phyloP scores from a whole-genome alignment of 306 rosid genomes.

The Castanea sativa region DNA sequence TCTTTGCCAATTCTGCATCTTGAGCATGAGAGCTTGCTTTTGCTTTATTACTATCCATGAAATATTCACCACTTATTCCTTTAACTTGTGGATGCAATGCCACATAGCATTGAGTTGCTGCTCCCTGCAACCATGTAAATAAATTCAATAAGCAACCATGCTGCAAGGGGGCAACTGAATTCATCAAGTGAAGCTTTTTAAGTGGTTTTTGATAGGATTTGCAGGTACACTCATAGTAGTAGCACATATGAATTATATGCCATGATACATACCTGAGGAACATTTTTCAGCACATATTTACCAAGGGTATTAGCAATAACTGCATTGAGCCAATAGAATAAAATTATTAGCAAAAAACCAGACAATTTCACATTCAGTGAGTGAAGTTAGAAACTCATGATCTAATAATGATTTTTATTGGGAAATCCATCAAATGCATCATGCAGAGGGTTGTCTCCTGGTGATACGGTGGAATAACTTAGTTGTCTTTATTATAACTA shows the following conservation, averaged over 20 bases:
- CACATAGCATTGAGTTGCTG: conserved; percentile 78
- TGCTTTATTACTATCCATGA: conserved; percentile 52
- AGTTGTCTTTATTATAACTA: not conserved
- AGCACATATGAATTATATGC: not conserved
- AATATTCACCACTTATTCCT: conserved; percentile 62
- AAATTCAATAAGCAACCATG: conserved; percentile 17
- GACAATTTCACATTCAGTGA: not conserved
- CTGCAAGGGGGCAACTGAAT: not conserved
- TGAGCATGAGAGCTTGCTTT: conserved; percentile 49
- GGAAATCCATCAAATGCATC: not conserved
- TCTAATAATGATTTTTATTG: not conserved
- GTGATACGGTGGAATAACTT: not conserved
- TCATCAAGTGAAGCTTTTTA: not conserved
- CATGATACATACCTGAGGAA: conserved; percentile 55
- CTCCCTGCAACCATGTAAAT: conserved; percentile 50
- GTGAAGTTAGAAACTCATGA: not conserved
- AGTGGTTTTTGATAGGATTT: not conserved
- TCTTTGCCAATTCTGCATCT: conserved; percentile 54
- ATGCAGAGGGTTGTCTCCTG: not conserved
- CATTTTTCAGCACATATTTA: conserved; percentile 53
- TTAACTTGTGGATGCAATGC: conserved; percentile 75
- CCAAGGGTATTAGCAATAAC: conserved; percentile 44
- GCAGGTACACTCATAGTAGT: not conserved
- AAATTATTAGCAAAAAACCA: conserved; percentile 13
- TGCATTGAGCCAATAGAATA: conserved; percentile 34